A percentile compares a stretch with the other conserved stretches of the same genome.
Evolutionary conservation across 2,329 filamentous ascomycete genomes (phyloP).

Genomic region (Cladophialophora psammophila): DNA sequence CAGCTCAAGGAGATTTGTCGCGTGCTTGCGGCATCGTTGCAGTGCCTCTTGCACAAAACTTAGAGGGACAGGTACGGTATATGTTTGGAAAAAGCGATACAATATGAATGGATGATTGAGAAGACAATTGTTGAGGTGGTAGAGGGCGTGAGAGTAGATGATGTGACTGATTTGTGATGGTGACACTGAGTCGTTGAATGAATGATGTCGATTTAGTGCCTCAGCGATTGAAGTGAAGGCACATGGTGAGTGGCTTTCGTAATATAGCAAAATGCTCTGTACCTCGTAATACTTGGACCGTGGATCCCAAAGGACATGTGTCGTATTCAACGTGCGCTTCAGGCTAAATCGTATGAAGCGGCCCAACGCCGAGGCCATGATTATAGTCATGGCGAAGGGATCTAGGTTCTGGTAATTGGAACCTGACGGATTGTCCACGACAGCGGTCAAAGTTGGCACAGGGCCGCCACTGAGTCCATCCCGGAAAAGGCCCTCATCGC

Average conservation of each 20-base stretch:
- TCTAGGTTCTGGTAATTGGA: conserved; percentile 16
- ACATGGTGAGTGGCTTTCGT: conserved; percentile 22
- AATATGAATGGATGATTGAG: conserved; percentile 49
- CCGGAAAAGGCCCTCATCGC: conserved; percentile 27
- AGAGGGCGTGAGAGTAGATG: conserved; percentile 46
- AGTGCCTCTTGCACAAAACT: conserved; percentile 45
- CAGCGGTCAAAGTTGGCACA: conserved; percentile 24
- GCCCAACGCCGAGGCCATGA: conserved; percentile 27
- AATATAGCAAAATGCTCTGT: conserved; percentile 21
- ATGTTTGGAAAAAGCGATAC: conserved; percentile 40
- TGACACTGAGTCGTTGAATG: background rate
- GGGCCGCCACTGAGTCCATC: conserved; percentile 4
- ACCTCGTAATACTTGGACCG: conserved; percentile 27
- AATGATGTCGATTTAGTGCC: background rate
- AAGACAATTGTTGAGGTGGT: conserved; percentile 48
- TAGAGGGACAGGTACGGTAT: conserved; percentile 41
- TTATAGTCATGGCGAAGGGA: conserved; percentile 19
- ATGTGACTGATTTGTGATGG: conserved; percentile 39
- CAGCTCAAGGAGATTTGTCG: conserved; percentile 43
- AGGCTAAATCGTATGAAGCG: conserved; percentile 23
- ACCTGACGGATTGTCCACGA: conserved; percentile 6
- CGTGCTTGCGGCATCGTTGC: conserved; percentile 43
- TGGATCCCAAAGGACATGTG: conserved; percentile 22
- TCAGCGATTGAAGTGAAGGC: conserved; percentile 15
- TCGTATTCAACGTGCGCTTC: conserved; percentile 19